Base-by-base conservation (phyloP, 106 monocot species). In the Narthecium ossifragum region DNA sequence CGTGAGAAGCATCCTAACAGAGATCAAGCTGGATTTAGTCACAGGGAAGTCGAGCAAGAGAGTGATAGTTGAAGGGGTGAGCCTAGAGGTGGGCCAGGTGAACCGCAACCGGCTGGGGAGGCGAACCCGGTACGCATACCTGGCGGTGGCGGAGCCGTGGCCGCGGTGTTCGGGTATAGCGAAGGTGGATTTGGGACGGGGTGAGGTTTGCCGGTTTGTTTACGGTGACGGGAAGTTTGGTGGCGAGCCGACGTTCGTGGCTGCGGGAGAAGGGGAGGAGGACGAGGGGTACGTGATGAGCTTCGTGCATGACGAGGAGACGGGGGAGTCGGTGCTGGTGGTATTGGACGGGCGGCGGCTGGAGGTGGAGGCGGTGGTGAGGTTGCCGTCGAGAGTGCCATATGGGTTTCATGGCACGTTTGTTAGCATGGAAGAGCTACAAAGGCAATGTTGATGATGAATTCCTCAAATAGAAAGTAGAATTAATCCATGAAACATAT, bases 351-450 rank as follows among this genome's bases (percentile, higher is more conserved):
- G 74, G 5, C 36, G 55, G 21, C 74, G 61, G 58, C 67, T 82
- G 71, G 6, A 38, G 48, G 11, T 74, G 25, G 74, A 74, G 71
- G 81, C 81, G 1, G 39, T 64, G 6, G 81, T 86, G 41, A 40
- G 43, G 68, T 31, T 86, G 32, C 86, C 86, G 26, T 67, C 77
- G 2, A 65, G 85, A 2, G 85, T 86, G 2, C 85, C 85, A 5
- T 86, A 86, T 32, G 86, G 86, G 1, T 86, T 86, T 59, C 86
- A 86, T 17, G 86, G 86, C 7, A 86, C 80, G 1, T 86, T 86
- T 34, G 47, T 78, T 27, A 51, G 51, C 18, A 3, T 51, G 18
- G 50, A 51, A 1, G 20, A 26, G 3, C 50, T 23, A 10, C 36
- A 10, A 36, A 10, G 36, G 36, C 10, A 10, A 36, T 6, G 10